Conservation (phyloP, 2,329 filamentous ascomycete genomes). For the Juglanconis oblonga region DNA sequence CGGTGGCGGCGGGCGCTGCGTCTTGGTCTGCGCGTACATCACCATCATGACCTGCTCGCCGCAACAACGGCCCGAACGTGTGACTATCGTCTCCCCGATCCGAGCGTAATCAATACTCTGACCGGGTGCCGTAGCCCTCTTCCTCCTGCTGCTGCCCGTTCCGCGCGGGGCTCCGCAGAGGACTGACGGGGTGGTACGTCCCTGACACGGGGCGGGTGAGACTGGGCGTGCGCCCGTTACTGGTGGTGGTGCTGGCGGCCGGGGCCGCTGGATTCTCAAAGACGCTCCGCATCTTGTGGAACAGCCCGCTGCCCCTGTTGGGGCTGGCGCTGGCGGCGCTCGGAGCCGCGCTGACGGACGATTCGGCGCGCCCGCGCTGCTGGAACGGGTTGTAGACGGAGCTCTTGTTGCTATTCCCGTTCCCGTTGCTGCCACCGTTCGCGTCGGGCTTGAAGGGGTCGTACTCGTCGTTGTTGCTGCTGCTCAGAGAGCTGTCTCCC, state of each 20-base stretch:
- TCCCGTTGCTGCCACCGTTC: background rate
- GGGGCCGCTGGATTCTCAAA: conserved; percentile 29
- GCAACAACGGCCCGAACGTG: conserved; percentile 6
- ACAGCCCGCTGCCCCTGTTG: conserved; percentile 26
- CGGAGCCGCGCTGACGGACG: conserved; percentile 3
- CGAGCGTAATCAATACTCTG: conserved; percentile 38
- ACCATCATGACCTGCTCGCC: background rate
- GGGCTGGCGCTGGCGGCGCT: conserved; percentile 10
- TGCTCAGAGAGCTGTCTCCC: conserved; percentile 23
- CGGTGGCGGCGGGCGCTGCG: no score
- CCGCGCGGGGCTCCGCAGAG: background rate
- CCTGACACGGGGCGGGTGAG: background rate
- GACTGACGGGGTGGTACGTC: conserved; percentile 1
- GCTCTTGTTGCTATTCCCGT: conserved; percentile 2
- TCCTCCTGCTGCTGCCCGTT: background rate
- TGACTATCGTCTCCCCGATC: conserved; percentile 20
- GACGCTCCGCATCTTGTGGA: conserved; percentile 39
- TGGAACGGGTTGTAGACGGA: conserved; percentile 11
- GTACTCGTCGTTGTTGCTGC: conserved; percentile 21
- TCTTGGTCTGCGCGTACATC: background rate
- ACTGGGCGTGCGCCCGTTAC: background rate
- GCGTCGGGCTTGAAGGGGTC: conserved; percentile 25
- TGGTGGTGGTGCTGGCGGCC: conserved; percentile 3
- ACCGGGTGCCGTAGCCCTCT: background rate
- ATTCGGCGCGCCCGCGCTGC: conserved; percentile 13